Base-by-base conservation (phyloP, 805 yeast genomes). In the Schwanniomyces sp. region DNA sequence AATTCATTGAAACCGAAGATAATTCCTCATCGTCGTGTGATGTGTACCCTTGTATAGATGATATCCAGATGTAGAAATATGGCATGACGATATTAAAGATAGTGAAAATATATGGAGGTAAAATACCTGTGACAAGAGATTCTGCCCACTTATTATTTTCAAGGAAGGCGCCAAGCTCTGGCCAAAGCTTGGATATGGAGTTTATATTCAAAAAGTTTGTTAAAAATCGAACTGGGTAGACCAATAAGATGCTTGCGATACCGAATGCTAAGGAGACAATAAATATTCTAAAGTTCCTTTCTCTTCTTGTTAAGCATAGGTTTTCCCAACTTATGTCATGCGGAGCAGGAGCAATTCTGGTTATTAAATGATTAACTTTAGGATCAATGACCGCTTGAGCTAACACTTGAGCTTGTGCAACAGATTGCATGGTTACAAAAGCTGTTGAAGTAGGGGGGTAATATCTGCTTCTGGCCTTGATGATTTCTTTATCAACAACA, bases 301-400 rank as follows among this genome's bases (percentile, higher is more conserved):
- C 91, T 46, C 73, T 75, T 46, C 96, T 75, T 0, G 95, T 83
- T 59, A 91, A 70, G 56, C 95, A 91, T 30, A 90, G 80, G 59
- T 91, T 90, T 48, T 84, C 87, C 99, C 99, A 92, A 36, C 89
- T 84, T 21, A 92, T 86, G 63, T 92, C 99, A 58, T 87, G 92
- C 4, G 98, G 98, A 1, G 98, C 96, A 0, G 98, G 98, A 0
- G 98, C 98, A 47, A 91, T 70, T 36, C 80, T 74, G 3, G 96
- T 87, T 30, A 91, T 88, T 45, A 94, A 71, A 48, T 84, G 88
- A 61, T 88, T 85, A 7, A 94, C 90, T 48, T 88, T 79, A 0
- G 97, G 97, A 61, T 91, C 97, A 48, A 94, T 65, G 0, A 92
- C 91, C 0, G 97, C 94, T 64, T 94, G 99, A 0, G 97, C 97